Evolutionary conservation across 495 filamentous ascomycete species (phyloP).

Genomic region (Penicillium chermesinum): DNA sequence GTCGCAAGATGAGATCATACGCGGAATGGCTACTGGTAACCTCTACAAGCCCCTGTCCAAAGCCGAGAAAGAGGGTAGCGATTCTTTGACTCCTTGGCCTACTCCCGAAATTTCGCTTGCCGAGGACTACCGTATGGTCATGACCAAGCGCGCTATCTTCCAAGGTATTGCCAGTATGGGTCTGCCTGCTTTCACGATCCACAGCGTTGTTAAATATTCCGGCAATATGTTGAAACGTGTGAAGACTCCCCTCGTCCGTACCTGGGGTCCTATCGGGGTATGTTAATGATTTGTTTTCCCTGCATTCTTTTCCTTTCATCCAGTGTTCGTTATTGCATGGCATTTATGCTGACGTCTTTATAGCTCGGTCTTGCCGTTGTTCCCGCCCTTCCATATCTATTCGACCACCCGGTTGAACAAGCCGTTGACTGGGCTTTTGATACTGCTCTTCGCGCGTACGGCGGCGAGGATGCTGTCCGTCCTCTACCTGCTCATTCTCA

Average conservation of each 20-base stretch:
- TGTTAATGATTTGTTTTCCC: slow-evolving; percentile 19
- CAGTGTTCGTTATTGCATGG: too few relatives aligned
- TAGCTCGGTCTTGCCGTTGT: slow-evolving; percentile 79
- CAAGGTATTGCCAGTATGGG: slow-evolving; percentile 91
- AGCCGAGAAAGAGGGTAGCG: neutral
- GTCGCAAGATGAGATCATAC: slow-evolving; percentile 24
- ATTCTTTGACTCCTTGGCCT: slow-evolving; percentile 26
- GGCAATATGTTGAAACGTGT: slow-evolving; percentile 72
- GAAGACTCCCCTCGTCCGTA: slow-evolving; percentile 68
- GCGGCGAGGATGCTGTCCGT: slow-evolving; percentile 54
- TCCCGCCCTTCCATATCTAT: slow-evolving; percentile 81
- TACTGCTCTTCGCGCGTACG: slow-evolving; percentile 63
- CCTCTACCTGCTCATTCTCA: slow-evolving; percentile 23
- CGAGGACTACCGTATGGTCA: slow-evolving; percentile 86
- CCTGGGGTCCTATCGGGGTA: slow-evolving; percentile 84
- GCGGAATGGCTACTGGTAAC: slow-evolving; percentile 40
- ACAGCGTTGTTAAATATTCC: slow-evolving; percentile 82
- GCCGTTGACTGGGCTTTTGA: slow-evolving; percentile 88
- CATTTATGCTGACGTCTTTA: slow-evolving; percentile 1
- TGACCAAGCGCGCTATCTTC: slow-evolving; percentile 86
- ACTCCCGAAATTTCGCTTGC: slow-evolving; percentile 58
- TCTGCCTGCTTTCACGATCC: slow-evolving; percentile 90
- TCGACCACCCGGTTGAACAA: slow-evolving; percentile 89
- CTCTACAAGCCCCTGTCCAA: slow-evolving; percentile 16
- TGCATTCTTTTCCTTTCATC: neutral